Conservation (phyloP, 495 filamentous ascomycete genomes). For the Xylaria cubensis region DNA sequence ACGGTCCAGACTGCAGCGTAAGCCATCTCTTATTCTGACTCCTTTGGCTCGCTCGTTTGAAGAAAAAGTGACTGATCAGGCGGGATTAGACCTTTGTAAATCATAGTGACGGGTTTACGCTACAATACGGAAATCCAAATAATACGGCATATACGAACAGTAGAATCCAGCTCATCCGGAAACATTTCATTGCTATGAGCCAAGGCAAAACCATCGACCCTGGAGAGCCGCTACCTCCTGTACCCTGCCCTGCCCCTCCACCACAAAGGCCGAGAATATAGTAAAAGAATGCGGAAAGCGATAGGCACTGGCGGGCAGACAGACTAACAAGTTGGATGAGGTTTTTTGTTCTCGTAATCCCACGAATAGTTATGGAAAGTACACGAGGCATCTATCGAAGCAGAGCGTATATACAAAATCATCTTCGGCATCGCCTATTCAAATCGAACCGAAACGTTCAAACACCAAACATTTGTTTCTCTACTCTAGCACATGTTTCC, state of each 20-base stretch:
- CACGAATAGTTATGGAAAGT: neutral
- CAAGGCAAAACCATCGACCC: slow-evolving; percentile 32
- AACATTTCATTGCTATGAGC: slow-evolving; percentile 55
- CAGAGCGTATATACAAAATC: slow-evolving; percentile 13
- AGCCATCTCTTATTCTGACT: slow-evolving; percentile 25
- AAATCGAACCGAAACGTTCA: neutral
- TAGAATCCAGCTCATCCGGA: slow-evolving; percentile 50
- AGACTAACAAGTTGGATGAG: neutral
- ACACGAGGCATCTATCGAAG: slow-evolving; percentile 1
- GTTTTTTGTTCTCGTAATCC: neutral
- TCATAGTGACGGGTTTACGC: slow-evolving; percentile 52
- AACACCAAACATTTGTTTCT: neutral
- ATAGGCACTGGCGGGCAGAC: too few species aligned
- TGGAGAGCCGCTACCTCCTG: slow-evolving; percentile 38
- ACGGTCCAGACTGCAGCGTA: slow-evolving; percentile 57
- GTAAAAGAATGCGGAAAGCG: neutral
- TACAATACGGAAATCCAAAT: slow-evolving; percentile 57
- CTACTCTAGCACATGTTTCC: neutral
- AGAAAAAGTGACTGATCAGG: neutral
- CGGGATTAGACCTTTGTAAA: slow-evolving; percentile 44
- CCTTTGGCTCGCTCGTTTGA: neutral
- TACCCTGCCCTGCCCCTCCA: slow-evolving; percentile 40
- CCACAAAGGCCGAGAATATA: neutral
- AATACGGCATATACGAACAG: slow-evolving; percentile 50
- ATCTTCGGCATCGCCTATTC: neutral